Base-by-base conservation (phyloP, 257 asterid species). In the Gentiana straminea region DNA sequence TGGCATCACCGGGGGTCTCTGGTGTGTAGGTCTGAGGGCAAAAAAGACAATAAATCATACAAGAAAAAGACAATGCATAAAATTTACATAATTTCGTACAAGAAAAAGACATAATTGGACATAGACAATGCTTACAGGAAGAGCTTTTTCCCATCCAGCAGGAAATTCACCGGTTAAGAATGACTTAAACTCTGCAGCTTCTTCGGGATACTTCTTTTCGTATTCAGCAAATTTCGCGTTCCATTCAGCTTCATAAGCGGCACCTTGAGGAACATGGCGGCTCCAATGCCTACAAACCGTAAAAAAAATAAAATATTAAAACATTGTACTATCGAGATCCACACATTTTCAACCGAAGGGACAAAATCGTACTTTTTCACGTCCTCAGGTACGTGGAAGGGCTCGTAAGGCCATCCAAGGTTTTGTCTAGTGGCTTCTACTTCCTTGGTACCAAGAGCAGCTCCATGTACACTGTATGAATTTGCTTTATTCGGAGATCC, bases 381-480 rank as follows among this genome's bases (percentile, higher is more conserved):
- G 49, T 91, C 98, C 49, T 91, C 98, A 2, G 98, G 98, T 55
- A 91, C 96, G 43, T 77, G 82, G 79, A 77, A 77, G 33, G 82
- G 77, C 81, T 91, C 98, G 58, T 63, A 74, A 60, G 98, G 95
- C 98, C 98, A 91, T 60, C 83, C 94, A 52, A 91, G 96, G 65
- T 83, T 87, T 64, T 76, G 67, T 64, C 98, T 81, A n/a, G 98
- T 91, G 71, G 98, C 98, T 49, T 91, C 96, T 37, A 91, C 98
- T 78, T 91, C 98, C 81, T 84, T 84, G 68, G 90, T 77, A 52
- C 95, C 95, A 52, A 86, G 68, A 41, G 94, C 95, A 73, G 78
- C 70, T 47, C 95, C 95, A 0, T 86, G 95, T 39, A 81, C 89
- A 51, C 82, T 77, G 76, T 83, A 80, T 52, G 94, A 73, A 75